Evolutionary conservation across 1,284 basidiomycete genomes (phyloP), one percentile per base, ranked within the genome.

Genomic region (Meira nashicola): DNA sequence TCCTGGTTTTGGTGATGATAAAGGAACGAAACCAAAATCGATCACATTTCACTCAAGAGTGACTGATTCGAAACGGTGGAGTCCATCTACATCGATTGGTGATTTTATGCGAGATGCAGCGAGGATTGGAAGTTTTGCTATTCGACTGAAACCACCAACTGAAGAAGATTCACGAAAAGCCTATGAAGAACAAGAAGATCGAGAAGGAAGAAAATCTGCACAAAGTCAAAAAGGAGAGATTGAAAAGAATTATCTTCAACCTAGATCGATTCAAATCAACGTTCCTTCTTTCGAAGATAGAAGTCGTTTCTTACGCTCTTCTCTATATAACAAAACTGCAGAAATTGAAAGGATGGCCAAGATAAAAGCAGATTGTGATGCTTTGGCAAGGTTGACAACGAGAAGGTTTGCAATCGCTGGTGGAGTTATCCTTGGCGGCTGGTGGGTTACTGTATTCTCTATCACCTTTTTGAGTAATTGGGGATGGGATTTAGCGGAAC

Each of bases 211-310:
- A 21, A 7, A 46, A 57, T 52, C 19, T 39, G 44, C 55, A 59
- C 48, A 60, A 8, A 61, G 33, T 59, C 2, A 33, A n/a, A 48
- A 48, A 23, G 40, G 11, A 19, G 19, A 15, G 40, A 43, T 43
- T 43, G 14, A 15, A 12, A 12, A 14, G 12, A 23, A 48, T 5
- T 21, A 48, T 12, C 17, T 48, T 23, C 21, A 53, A 21, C 50
- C 50, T 14, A 17, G 50, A 19, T 33, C 23, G 12, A 53, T 53
- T 21, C 39, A 54, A 15, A 61, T 73, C 40, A 61, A 62, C 1
- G 71, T 73, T 15, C 71, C 71, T n/a, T 67, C 65, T 11, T 73
- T 73, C 39, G 71, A 71, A 40, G 71, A 73, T 44, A 62, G 71
- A 15, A 73, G 69, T 2, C 59, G 67, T 37, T 73, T 67, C 54